These are phyloP conservation scores for Podila verticillata DNA, from an alignment of 192 early-diverging fungal genomes.

Conservation along the genomic window DNA sequence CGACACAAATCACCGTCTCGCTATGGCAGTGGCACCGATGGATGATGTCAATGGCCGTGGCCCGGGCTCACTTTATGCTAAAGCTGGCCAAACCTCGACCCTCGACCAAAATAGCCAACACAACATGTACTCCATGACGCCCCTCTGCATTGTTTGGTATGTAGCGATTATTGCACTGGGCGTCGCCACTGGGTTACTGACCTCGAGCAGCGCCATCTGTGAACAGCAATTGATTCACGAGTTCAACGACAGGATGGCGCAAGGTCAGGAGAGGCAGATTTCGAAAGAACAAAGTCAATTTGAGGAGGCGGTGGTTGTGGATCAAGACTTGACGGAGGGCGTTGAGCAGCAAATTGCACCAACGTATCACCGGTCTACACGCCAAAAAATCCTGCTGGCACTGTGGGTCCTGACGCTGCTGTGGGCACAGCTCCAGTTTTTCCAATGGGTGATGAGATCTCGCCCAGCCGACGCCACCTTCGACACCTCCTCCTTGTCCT, in stretches of 20 bases:
- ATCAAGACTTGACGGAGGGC: too few relatives aligned
- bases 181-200: conserved; percentile 29
- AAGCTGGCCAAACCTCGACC: not conserved
- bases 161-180: conserved; percentile 15
- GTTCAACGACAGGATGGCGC: not conserved
- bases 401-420: not conserved
- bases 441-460: not conserved
- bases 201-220: conserved; percentile 7
- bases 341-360: too few relatives aligned
- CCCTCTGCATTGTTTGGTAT: conserved; percentile 26
- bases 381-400: not conserved
- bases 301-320: too few relatives aligned
- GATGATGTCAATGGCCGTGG: not conserved
- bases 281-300: too few relatives aligned
- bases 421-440: conserved; percentile 3
- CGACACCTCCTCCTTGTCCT: not conserved
- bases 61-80: not conserved
- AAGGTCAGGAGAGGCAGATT: too few relatives aligned
- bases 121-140: not conserved
- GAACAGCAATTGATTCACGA: not conserved
- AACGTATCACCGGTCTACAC: not conserved
- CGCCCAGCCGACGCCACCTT: not conserved
- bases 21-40: not conserved
- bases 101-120: not conserved
- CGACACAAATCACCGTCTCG: conserved; percentile 1